Percentiles rank a stretch among this genome's conserved stretches.
Evolutionary conservation across 2,329 filamentous ascomycete genomes (phyloP).

Genomic region (Penicillium sclerotiorum): DNA sequence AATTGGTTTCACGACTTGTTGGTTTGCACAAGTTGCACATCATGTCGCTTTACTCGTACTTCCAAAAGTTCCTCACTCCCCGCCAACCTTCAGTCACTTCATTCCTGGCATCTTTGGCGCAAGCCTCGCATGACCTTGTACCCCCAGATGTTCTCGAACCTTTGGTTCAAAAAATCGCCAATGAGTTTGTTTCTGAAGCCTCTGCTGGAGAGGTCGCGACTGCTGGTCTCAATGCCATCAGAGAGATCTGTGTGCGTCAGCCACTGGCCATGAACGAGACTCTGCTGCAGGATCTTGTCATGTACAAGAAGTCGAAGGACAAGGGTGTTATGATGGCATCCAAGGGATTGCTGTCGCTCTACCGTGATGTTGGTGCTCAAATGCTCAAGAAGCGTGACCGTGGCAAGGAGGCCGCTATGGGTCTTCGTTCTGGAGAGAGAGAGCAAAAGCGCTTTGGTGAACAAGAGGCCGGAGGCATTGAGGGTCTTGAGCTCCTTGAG

Average conservation of each 20-base stretch:
- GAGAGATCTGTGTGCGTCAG: conserved; percentile 89
- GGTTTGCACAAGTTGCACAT: conserved; percentile 91
- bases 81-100: conserved; percentile 88
- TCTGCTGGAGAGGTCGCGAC: conserved; percentile 87
- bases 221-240: conserved; percentile 90
- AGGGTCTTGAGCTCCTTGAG: conserved; percentile 87
- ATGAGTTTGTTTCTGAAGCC: conserved; percentile 96
- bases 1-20: conserved; percentile 86
- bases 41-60: conserved; percentile 91
- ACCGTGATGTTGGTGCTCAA: conserved; percentile 86
- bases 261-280: conserved; percentile 96
- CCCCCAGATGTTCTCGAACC: conserved; percentile 92
- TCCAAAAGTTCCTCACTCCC: conserved; percentile 87
- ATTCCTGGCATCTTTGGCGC: conserved; percentile 88
- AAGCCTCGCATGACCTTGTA: conserved; percentile 86
- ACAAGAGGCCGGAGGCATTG: conserved; percentile 76
- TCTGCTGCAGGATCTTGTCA: conserved; percentile 90
- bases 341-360: conserved; percentile 85
- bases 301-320: conserved; percentile 96
- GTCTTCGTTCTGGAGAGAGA: conserved; percentile 72
- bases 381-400: conserved; percentile 87
- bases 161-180: conserved; percentile 90
- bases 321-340: conserved; percentile 99
- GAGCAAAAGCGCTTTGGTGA: conserved; percentile 82
- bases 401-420: conserved; percentile 87